phyloP scores from a whole-genome alignment of 1,284 basidiomycete species.

The Phlebopus sp. region DNA sequence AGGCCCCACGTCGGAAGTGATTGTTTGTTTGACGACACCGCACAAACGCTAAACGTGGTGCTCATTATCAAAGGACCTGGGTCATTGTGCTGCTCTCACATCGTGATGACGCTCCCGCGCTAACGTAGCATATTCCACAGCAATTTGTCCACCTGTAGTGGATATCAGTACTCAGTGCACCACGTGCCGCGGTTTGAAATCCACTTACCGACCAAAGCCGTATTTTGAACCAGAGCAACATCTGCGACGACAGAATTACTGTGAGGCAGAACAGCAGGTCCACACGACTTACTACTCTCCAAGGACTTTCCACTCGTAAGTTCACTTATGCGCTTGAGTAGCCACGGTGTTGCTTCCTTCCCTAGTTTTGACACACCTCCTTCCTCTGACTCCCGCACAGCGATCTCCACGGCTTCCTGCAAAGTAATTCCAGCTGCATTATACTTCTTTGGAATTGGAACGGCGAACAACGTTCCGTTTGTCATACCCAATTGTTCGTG shows the following conservation, averaged over 20 bases:
- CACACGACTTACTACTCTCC: slow-evolving; percentile 55
- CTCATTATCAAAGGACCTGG: slow-evolving; percentile 1
- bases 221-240: slow-evolving; percentile 88
- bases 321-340: slow-evolving; percentile 82
- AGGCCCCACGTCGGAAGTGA: not conserved
- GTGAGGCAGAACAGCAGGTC: not conserved
- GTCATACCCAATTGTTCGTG: slow-evolving; percentile 63
- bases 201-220: slow-evolving; percentile 76
- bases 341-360: slow-evolving; percentile 95
- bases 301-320: slow-evolving; percentile 77
- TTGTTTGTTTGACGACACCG: not conserved
- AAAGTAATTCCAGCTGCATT: slow-evolving; percentile 67
- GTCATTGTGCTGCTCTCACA: slow-evolving; percentile 16
- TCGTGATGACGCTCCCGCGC: slow-evolving; percentile 19
- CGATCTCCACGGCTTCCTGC: slow-evolving; percentile 82
- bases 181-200: not conserved
- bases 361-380: slow-evolving; percentile 81
- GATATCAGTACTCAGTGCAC: slow-evolving; percentile 4
- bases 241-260: slow-evolving; percentile 45
- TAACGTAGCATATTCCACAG: slow-evolving; percentile 72
- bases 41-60: slow-evolving; percentile 13
- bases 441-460: slow-evolving; percentile 84
- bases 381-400: slow-evolving; percentile 79
- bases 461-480: slow-evolving; percentile 81
- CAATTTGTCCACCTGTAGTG: slow-evolving; percentile 70